Percentiles rank a stretch among this genome's conserved stretches.
Evolutionary conservation across 768 basidiomycete genomes (phyloP).

Genomic region (Rhodocollybia butyracea): DNA sequence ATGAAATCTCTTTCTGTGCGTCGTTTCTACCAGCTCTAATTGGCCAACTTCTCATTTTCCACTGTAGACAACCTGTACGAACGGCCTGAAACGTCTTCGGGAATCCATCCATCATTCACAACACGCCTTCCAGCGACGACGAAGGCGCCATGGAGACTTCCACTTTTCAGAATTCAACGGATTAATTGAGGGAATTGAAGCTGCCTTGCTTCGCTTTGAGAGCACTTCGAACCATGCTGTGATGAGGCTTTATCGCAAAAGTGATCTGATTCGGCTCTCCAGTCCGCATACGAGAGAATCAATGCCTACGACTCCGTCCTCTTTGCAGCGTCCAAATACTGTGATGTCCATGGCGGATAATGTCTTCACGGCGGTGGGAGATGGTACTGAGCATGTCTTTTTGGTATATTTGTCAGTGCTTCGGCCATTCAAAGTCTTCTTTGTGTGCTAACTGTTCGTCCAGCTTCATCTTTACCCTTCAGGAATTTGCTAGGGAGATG

Average conservation of each 20-base stretch:
- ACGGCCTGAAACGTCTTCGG: constrained; percentile 59
- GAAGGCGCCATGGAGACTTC: constrained; percentile 23
- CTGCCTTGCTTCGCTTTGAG: constrained; percentile 71
- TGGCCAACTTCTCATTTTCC: not conserved
- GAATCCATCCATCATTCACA: constrained; percentile 56
- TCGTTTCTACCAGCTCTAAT: constrained; percentile 7
- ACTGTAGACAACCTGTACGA: constrained; percentile 54
- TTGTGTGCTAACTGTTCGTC: not conserved
- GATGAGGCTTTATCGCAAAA: constrained; percentile 65
- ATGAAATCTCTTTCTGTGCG: constrained; percentile 70
- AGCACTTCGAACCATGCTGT: constrained; percentile 84
- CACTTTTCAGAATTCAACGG: constrained; percentile 60
- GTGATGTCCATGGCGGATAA: constrained; percentile 30
- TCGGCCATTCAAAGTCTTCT: constrained; percentile 8
- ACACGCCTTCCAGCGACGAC: constrained; percentile 24
- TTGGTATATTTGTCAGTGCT: constrained; percentile 84
- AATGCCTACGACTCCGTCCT: not conserved
- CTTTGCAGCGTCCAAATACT: constrained; percentile 6
- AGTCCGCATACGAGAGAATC: not conserved
- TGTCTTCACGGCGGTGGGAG: constrained; percentile 36
- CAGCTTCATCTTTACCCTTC: constrained; percentile 94
- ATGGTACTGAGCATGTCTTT: constrained; percentile 78
- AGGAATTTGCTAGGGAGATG: constrained; percentile 89
- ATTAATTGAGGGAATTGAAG: constrained; percentile 63
- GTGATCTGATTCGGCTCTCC: constrained; percentile 26